These are phyloP conservation scores for Podaxis carcinomalis DNA, from an alignment of 768 basidiomycete genomes.

Conservation along the genomic window DNA sequence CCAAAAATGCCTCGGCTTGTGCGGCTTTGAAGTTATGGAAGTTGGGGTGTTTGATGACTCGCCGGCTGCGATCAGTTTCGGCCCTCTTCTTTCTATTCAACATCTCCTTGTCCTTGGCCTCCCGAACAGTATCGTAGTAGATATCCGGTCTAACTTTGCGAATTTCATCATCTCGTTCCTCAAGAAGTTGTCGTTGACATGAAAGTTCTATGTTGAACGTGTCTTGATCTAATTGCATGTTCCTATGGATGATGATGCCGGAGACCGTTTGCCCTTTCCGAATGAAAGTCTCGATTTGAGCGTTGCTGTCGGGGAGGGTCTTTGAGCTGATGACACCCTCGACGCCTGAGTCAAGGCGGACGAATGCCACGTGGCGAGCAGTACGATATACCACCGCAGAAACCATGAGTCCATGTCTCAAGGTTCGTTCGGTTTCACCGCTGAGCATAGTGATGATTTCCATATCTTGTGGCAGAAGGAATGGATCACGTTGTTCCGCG, in stretches of 20 bases:
- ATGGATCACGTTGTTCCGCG: constrained; percentile 65
- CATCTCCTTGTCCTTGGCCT: constrained; percentile 66
- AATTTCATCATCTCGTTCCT: constrained; percentile 57
- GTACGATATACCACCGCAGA: constrained; percentile 66
- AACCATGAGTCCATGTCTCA: constrained; percentile 77
- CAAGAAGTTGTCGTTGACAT: constrained; percentile 56
- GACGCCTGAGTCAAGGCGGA: constrained; percentile 90
- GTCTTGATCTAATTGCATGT: constrained; percentile 55
- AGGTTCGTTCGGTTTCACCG: constrained; percentile 79
- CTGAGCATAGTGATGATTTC: constrained; percentile 94
- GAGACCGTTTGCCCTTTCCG: constrained; percentile 78
- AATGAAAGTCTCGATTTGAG: constrained; percentile 43
- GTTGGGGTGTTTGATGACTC: constrained; percentile 96
- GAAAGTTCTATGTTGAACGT: constrained; percentile 73
- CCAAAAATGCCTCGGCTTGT: constrained; percentile 86
- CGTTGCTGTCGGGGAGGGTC: constrained; percentile 51
- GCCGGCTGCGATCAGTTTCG: constrained; percentile 71
- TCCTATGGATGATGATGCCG: constrained; percentile 73
- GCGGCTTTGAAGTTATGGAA: constrained; percentile 92
- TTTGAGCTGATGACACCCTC: constrained; percentile 70
- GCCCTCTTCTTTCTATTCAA: constrained; percentile 80
- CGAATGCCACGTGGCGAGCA: constrained; percentile 44
- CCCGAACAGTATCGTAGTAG: constrained; percentile 60
- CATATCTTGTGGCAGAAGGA: constrained; percentile 63
- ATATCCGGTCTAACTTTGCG: constrained; percentile 57